Evolutionary conservation across 2,329 filamentous ascomycete species (phyloP).

Genomic region (Endocalyx cinctus): DNA sequence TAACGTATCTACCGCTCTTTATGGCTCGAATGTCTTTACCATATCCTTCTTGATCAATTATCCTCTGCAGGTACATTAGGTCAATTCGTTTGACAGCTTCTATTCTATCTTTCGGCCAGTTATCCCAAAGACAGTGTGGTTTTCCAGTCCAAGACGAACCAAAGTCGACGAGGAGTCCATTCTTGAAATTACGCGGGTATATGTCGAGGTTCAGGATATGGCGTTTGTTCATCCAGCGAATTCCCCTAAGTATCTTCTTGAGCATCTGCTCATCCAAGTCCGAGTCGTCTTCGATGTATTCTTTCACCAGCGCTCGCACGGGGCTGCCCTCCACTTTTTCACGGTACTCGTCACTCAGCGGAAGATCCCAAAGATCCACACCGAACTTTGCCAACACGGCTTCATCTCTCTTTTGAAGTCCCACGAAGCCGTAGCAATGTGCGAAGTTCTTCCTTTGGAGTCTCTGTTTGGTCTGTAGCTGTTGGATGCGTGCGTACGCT

Average conservation of each 20-base stretch:
- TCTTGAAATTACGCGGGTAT: slow-evolving; percentile 3
- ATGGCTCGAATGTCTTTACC: too few relatives aligned
- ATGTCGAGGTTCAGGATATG: slow-evolving; percentile 6
- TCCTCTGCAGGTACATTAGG: too few relatives aligned
- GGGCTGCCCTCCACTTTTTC: slow-evolving; percentile 6
- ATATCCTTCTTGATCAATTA: too few relatives aligned
- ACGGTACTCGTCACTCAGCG: slow-evolving; percentile 6
- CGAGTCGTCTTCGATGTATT: slow-evolving; percentile 9
- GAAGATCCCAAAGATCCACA: slow-evolving; percentile 9
- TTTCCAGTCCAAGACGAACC: slow-evolving; percentile 9
- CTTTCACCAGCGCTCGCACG: slow-evolving; percentile 8
- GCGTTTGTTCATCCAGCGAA: slow-evolving; percentile 8
- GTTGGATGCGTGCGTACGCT: slow-evolving; percentile 10
- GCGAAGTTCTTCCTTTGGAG: slow-evolving; percentile 4
- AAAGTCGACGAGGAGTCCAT: slow-evolving; percentile 6
- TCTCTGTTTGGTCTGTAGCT: background rate
- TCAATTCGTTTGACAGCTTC: background rate
- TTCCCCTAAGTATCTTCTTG: slow-evolving; percentile 2
- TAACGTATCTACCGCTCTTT: too few relatives aligned
- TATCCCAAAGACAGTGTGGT: slow-evolving; percentile 10
- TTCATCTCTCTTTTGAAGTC: slow-evolving; percentile 6
- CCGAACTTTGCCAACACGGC: slow-evolving; percentile 1
- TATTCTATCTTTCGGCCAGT: slow-evolving; percentile 1
- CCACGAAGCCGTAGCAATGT: slow-evolving; percentile 6
- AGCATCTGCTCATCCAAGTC: slow-evolving; percentile 2